These are phyloP conservation scores for Sanghuangporus weigelae DNA, from an alignment of 1,284 basidiomycete genomes.

Conservation along the genomic window DNA sequence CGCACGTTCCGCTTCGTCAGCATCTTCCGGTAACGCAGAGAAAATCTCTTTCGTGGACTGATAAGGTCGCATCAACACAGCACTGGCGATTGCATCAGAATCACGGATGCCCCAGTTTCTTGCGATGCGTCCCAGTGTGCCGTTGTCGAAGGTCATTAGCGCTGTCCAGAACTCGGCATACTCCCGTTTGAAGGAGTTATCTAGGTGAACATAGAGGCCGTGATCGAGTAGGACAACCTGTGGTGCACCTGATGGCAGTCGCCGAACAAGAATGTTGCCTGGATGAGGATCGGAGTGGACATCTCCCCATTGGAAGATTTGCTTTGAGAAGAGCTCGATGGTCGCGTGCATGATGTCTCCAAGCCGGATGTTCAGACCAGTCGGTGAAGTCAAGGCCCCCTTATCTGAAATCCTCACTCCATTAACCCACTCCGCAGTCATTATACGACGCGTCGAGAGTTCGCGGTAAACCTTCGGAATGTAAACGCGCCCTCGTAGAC, in stretches of 20 bases:
- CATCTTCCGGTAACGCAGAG: slow-evolving; percentile 28
- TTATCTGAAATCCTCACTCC: slow-evolving; percentile 75
- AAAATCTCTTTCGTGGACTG: slow-evolving; percentile 22
- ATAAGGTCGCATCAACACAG: slow-evolving; percentile 56
- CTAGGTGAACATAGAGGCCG: slow-evolving; percentile 73
- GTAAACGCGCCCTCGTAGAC: slow-evolving; percentile 65
- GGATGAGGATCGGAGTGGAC: slow-evolving; percentile 75
- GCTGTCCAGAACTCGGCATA: slow-evolving; percentile 80
- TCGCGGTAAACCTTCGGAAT: slow-evolving; percentile 75
- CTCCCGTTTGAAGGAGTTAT: slow-evolving; percentile 60
- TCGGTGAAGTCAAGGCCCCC: slow-evolving; percentile 43
- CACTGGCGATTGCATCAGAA: slow-evolving; percentile 73
- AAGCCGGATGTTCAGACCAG: slow-evolving; percentile 31
- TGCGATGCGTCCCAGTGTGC: slow-evolving; percentile 57
- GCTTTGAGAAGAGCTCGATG: slow-evolving; percentile 76
- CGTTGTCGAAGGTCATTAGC: slow-evolving; percentile 67
- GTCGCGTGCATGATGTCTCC: slow-evolving; percentile 76
- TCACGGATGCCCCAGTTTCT: slow-evolving; percentile 75
- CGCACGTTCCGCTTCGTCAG: slow-evolving; percentile 43
- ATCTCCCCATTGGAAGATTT: slow-evolving; percentile 89
- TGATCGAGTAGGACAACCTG: slow-evolving; percentile 89
- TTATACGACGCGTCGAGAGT: slow-evolving; percentile 69
- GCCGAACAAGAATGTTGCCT: slow-evolving; percentile 81
- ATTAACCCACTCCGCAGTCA: slow-evolving; percentile 87
- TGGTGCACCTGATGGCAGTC: slow-evolving; percentile 56